phyloP scores from a whole-genome alignment of 345 rosid genomes.

The Hevea brasiliensis region DNA sequence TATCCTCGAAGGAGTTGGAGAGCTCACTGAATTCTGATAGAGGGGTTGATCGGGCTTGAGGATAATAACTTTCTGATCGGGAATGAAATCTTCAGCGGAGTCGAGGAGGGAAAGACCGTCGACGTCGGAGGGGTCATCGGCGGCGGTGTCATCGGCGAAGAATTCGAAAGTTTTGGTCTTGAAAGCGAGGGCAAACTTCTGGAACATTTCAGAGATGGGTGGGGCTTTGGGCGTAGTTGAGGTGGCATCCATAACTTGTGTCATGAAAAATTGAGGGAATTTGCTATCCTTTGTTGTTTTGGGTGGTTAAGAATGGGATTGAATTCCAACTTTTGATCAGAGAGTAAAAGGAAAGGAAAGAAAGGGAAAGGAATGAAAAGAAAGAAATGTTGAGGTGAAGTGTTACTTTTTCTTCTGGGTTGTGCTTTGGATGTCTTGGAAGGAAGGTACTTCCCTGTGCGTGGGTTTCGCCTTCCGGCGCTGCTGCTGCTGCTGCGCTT shows the following conservation, averaged over 20 bases:
- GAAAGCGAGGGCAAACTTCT: constrained; percentile 90
- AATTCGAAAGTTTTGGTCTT: constrained; percentile 88
- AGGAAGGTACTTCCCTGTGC: constrained; percentile 46
- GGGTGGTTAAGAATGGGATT: background rate
- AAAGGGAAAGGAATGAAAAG: constrained; percentile 11
- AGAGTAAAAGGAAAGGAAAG: background rate
- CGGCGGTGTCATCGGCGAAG: constrained; percentile 60
- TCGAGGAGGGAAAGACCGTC: constrained; percentile 69
- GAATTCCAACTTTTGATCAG: background rate
- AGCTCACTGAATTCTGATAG: background rate
- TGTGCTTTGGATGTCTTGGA: constrained; percentile 60
- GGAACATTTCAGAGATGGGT: constrained; percentile 86
- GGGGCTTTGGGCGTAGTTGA: constrained; percentile 51
- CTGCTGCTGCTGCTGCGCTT: constrained; percentile 11
- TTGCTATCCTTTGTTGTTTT: background rate
- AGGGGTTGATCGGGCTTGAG: constrained; percentile 70
- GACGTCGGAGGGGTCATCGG: constrained; percentile 20
- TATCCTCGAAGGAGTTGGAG: background rate
- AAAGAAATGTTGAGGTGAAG: no score
- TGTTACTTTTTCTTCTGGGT: background rate
- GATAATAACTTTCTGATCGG: constrained; percentile 91
- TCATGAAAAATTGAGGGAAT: constrained; percentile 23
- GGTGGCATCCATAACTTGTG: constrained; percentile 42
- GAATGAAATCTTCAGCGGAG: constrained; percentile 83
- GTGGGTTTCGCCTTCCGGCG: constrained; percentile 13